Conservation (phyloP, 371 early-diverging fungal genomes). For the Lichtheimia ramosa region DNA sequence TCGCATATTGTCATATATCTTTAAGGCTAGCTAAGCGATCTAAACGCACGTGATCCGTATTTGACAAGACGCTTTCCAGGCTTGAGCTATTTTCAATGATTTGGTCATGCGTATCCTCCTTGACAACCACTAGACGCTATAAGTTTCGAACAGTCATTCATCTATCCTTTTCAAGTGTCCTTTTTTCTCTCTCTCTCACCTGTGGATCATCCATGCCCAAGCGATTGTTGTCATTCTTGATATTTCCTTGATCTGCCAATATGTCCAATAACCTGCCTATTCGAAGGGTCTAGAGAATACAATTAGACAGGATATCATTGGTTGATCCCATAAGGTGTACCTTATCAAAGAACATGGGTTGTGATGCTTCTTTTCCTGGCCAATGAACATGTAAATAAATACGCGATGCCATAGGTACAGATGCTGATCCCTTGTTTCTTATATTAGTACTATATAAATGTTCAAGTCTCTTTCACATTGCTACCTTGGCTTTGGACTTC, state of each 20-base stretch:
- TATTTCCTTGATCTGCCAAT: constrained; percentile 1
- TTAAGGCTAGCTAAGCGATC: background rate
- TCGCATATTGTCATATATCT: too few species aligned
- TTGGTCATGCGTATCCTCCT: background rate
- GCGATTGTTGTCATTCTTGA: constrained; percentile 10
- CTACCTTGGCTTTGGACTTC: constrained; percentile 14
- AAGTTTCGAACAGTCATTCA: background rate
- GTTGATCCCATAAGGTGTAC: background rate
- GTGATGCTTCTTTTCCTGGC: background rate
- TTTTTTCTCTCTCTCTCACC: background rate
- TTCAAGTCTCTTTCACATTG: background rate
- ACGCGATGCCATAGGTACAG: constrained; percentile 8
- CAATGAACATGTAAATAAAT: constrained; percentile 5
- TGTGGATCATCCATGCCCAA: constrained; percentile 4
- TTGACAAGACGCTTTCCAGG: background rate
- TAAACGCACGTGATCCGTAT: constrained; percentile 1
- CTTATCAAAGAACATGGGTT: constrained; percentile 12
- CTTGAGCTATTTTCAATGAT: background rate
- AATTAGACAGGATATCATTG: background rate
- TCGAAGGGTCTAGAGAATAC: constrained; percentile 1
- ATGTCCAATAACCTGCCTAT: constrained; percentile 8
- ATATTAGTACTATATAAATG: background rate
- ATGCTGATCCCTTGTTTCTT: constrained; percentile 11
- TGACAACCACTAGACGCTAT: constrained; percentile 1
- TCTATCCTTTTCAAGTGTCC: too few species aligned